These are phyloP conservation scores for Myriosclerotinia duriaeana DNA, from an alignment of 2,329 filamentous ascomycete species.

Conservation along the genomic window DNA sequence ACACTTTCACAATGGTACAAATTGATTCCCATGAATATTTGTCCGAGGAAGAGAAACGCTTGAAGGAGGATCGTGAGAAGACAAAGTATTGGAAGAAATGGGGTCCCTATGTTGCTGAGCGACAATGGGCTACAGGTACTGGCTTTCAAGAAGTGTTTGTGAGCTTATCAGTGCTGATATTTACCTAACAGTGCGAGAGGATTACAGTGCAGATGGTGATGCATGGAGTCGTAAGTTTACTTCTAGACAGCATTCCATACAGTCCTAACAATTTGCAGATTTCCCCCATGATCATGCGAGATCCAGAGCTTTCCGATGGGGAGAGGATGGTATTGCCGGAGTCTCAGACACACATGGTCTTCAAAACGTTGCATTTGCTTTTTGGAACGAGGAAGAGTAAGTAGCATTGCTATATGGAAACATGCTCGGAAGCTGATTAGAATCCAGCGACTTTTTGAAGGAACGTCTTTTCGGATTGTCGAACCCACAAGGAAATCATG, in stretches of 20 bases:
- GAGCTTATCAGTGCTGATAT: slow-evolving; percentile 24
- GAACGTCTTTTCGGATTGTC: slow-evolving; percentile 93
- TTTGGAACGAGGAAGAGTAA: slow-evolving; percentile 97
- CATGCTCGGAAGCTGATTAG: slow-evolving; percentile 44
- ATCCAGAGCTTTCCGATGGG: slow-evolving; percentile 88
- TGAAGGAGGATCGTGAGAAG: slow-evolving; percentile 80
- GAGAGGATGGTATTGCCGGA: slow-evolving; percentile 94
- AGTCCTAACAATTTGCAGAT: slow-evolving; percentile 54
- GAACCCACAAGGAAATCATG: slow-evolving; percentile 95
- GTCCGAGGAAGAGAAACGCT: slow-evolving; percentile 84
- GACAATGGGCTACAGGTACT: slow-evolving; percentile 90
- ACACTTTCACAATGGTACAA: slow-evolving; percentile 69
- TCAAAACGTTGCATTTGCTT: slow-evolving; percentile 91
- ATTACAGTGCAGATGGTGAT: slow-evolving; percentile 86
- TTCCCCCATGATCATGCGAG: slow-evolving; percentile 92
- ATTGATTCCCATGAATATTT: slow-evolving; percentile 85
- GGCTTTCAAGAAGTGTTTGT: slow-evolving; percentile 1
- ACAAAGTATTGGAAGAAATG: slow-evolving; percentile 97
- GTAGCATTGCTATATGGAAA: slow-evolving; percentile 36
- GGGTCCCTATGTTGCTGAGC: slow-evolving; percentile 90
- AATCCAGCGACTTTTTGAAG: slow-evolving; percentile 78
- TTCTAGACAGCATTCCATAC: background rate
- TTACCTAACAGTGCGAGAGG: slow-evolving; percentile 69
- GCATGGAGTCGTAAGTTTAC: slow-evolving; percentile 83
- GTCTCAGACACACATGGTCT: slow-evolving; percentile 89